Evolutionary conservation across 164 flowering plant genomes (phyloP), one percentile per base, ranked within the genome.

Genomic region (Dillenia turbinata): DNA sequence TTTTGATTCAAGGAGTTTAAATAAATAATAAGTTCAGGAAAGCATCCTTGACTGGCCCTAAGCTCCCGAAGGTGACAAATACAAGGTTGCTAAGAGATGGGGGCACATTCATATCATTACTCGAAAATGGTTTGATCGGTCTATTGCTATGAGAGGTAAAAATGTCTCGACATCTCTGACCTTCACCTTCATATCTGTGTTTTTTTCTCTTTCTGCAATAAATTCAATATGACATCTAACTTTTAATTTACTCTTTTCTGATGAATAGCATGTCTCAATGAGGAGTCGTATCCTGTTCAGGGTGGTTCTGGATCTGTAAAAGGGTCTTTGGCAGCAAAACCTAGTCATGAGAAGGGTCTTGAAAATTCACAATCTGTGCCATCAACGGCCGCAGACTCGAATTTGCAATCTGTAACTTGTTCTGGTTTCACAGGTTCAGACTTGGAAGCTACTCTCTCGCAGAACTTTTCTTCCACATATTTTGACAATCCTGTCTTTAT

Each of bases 51-150:
- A 91, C 92, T 61, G 62, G 56, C 44, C 45, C 11, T 75, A 91
- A 69, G 81, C 82, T 75, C 94, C 96, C 52, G 93, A 94, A 78
- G 97, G 99, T 76, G 99, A 94, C 74, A 94, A 94, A 74, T 94
- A 82, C 73, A 79, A 77, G 73, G 99, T 92, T 78, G 99, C 97
- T 9, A 71, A 68, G 64, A 83, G 70, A 68, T 94, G 97, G 97
- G 96, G 97, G 56, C 81, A 79, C 66, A 78, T 88, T 64, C 75
- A 70, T 71, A 85, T 89, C 77, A 90, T 94, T 57, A 73, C 81
- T 54, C 71, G 79, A 57, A 86, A 81, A 73, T 94, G 99, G 97
- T 74, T 89, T 70, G 84, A 86, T 56, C 96, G 86, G 64, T 94
- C 96, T 44, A 66, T 89, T 68, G 75, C 79, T 62, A 81, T 82